phyloP scores from a whole-genome alignment of 305 asterid species.

The Nicotiana rustica region DNA sequence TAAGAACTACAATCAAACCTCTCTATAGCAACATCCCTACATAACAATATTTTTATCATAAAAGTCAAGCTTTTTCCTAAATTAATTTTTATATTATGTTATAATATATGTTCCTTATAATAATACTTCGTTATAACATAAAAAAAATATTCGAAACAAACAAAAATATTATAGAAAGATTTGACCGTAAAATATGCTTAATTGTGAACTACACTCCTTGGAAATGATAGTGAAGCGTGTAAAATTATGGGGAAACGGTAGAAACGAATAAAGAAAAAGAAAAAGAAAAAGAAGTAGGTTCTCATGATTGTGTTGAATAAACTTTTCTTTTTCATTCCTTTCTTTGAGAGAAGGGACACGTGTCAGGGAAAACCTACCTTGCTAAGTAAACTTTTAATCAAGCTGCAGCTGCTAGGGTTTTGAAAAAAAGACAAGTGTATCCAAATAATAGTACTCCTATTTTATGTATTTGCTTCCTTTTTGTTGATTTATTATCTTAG shows the following conservation, averaged over 20 bases:
- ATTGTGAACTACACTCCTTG: neutral
- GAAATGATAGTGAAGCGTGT: neutral
- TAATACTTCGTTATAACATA: no score
- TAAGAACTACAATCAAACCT: no score
- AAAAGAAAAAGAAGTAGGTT: neutral
- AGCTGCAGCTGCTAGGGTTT: conserved; percentile 10
- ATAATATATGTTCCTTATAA: no score
- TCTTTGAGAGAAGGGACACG: neutral
- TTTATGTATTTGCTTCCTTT: neutral
- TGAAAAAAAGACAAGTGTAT: neutral
- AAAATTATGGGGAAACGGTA: conserved; percentile 11
- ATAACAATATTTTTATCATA: no score
- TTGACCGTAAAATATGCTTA: neutral
- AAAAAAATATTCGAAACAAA: no score
- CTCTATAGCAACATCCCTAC: no score
- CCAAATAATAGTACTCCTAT: neutral
- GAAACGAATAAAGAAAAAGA: conserved; percentile 12
- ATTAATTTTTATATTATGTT: no score
- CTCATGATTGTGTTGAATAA: conserved; percentile 17
- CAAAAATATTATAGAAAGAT: no score
- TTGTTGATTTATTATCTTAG: neutral
- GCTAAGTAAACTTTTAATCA: conserved; percentile 24
- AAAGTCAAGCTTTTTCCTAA: no score
- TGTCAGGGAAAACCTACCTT: conserved; percentile 21
- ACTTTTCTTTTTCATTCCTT: neutral